Base-by-base conservation (phyloP, 371 early-diverging fungal genomes). In the Mortierella sp. region DNA sequence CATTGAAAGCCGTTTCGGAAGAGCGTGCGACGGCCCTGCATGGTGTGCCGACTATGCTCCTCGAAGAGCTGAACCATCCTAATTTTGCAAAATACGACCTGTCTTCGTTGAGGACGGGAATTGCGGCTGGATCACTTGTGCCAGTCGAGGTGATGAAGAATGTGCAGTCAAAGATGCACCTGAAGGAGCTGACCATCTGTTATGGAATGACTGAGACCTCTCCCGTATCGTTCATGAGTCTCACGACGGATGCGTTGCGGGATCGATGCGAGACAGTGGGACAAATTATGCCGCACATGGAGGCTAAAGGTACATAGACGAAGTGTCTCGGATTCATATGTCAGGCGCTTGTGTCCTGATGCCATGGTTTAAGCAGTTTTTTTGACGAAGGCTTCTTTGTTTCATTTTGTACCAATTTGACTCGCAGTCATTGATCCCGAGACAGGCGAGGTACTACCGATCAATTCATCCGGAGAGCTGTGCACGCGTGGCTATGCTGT, bases 401-500 rank as follows among this genome's bases (percentile, higher is more conserved):
- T n/a, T n/a, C n/a, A n/a, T n/a, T n/a, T 23, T 44, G 42, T 11
- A 19, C 39, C 50, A 71, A 11, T 11, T 14, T 7, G 37, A 11
- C 5, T 11, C 11, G 34, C 11, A 34, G 69, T 83, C 8, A 57
- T 80, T n/a, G 64, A 71, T 21, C 79, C 70, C 3, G 56, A 41
- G 4, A 68, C 80, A 1, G 73, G 71, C 8, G 68, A 64, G 26
- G 70, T 54, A 7, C 24, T 81, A 23, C 75, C 70, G n/a, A 15
- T 64, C 41, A 58, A 57, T n/a, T 28, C 49, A 2, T 58, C 78
- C 3, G 87, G 87, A 15, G 86, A 89, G 72, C 66, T 91, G 19
- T 80, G 82, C 43, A 63, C 87, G 41, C 81, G 85, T 21, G 90
- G 90, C 28, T 80, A 81, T 46, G 69, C 82, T 27, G 81, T 89